Percentiles rank a stretch among this genome's conserved stretches.
phyloP scores from a whole-genome alignment of 2,329 filamentous ascomycete genomes.

The Trichoderma citrinoviride region DNA sequence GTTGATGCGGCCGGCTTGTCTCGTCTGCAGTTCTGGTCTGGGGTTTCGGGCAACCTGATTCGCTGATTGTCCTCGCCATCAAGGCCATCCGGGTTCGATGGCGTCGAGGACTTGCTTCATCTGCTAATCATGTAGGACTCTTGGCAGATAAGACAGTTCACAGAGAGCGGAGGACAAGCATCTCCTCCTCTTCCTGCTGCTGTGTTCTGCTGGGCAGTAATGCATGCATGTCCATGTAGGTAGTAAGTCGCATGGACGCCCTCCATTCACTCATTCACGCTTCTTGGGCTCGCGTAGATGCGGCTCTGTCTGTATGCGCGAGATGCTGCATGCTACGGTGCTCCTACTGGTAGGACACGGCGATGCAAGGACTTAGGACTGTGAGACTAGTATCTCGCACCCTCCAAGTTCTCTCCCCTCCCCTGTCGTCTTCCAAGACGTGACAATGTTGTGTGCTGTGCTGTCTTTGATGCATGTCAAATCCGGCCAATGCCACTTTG shows the following conservation, averaged over 20 bases:
- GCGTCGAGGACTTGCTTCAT: neutral
- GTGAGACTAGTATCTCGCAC: neutral
- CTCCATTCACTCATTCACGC: neutral
- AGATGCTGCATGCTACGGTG: too few relatives aligned
- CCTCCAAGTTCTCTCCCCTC: neutral
- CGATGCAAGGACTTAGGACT: too few relatives aligned
- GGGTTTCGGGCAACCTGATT: neutral
- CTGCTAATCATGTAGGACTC: neutral
- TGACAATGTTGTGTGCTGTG: neutral
- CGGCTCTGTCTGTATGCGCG: neutral
- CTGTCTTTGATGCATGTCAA: conserved; percentile 12
- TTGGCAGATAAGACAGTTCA: too few relatives aligned
- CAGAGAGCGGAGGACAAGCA: too few relatives aligned
- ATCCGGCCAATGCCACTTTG: neutral
- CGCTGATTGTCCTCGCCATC: neutral
- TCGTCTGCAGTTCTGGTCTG: neutral
- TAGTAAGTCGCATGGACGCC: neutral
- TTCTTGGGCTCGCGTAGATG: conserved; percentile 1
- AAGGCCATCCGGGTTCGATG: neutral
- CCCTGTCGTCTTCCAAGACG: neutral
- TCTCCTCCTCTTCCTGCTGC: too few relatives aligned
- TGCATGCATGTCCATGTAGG: neutral
- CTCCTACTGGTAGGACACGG: neutral
- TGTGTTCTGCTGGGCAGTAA: neutral
- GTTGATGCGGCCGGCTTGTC: neutral